Base-by-base conservation (phyloP, 1,139 yeast genomes). In the Spencermartinsiella ligniputridi region DNA sequence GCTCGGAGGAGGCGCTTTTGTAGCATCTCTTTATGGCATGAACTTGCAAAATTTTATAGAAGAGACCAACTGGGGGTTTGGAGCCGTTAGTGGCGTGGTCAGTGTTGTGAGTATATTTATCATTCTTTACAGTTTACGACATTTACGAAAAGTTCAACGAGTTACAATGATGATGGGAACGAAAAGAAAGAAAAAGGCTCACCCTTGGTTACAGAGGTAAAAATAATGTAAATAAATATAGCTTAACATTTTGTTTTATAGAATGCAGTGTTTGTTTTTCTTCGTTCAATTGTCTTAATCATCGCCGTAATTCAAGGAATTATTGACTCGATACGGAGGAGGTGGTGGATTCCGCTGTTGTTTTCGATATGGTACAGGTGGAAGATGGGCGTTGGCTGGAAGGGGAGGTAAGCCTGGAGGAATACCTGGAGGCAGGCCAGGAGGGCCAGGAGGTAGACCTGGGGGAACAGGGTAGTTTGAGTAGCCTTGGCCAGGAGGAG, bases 11-110 rank as follows among this genome's bases (percentile, higher is more conserved):
- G 96, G 96, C 1, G 83, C 87, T 1, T 67, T 83, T 19, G 63
- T 85, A n/a, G 79, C 92, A 1, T 96, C 97, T 0, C 71, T 92
- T 48, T 94, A 89, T 62, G 99, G 99, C 34, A 94, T 94, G 98
- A 94, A 94, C 62, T 69, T 94, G 63, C 83, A 84, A 57, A 94
- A 92, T 59, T 89, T 83, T 59, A 82, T 92, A 15, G 99, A 94
- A 63, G 95, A 89, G 33, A 75, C 87, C 2, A 63, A 68, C 32
- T 65, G 72, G 52, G 95, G 95, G 2, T 87, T 84, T 62, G 78
- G 75, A 0, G 65, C 74, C 0, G 85, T 87, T 9, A 78, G 89
- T 20, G 73, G 67, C 0, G 62, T 71, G 1, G 73, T 76, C 3
- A 56, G 62, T 0, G 47, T 70, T 3, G 65, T 78, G 1, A 58